Base-by-base conservation (phyloP, 805 yeast genomes). In the Candida dajiaensis region DNA sequence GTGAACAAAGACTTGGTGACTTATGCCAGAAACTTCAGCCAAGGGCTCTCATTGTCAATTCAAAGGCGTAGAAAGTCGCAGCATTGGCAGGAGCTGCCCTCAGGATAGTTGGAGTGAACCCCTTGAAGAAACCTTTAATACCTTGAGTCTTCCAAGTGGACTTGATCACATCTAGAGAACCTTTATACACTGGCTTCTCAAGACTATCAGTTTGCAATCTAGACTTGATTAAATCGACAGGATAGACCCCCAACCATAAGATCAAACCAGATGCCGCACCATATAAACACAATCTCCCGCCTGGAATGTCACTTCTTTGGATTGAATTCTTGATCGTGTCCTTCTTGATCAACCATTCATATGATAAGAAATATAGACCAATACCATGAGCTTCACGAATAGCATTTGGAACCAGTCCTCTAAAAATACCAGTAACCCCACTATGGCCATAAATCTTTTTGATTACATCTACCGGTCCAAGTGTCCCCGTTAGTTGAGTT, bases 61-160 rank as follows among this genome's bases (percentile, higher is more conserved):
- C 99, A 64, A 94, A 94, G 2, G 95, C 89, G 39, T 89, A 84
- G 68, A 94, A 94, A 0, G 99, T 95, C 26, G 95, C 96, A 38
- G 96, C 99, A 63, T 94, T 95, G 4, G 95, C 99, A 1, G 99
- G 99, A 3, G 96, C 96, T 42, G 99, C 98, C 69, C 99, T 84
- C 53, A 94, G 70, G 52, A 94, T 79, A 0, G 98, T 90, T 35
- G 99, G 97, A 18, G 80, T 67, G 62, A 95, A 90, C 2, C 99
- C 99, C 67, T 83, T 83, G 68, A 87, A 86, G 60, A 94, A 85
- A 0, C 96, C 96, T 51, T 72, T 72, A 22, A 80, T 48, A 23
- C 98, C 97, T 44, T 73, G 71, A n/a, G 73, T 71, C 42, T 63
- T 65, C 59, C 63, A 74, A 20, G 88, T 73, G 47, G 74, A 72